phyloP scores from a whole-genome alignment of 202 grass and related monocot species.

The Bolboschoenoplectus hybrid region DNA sequence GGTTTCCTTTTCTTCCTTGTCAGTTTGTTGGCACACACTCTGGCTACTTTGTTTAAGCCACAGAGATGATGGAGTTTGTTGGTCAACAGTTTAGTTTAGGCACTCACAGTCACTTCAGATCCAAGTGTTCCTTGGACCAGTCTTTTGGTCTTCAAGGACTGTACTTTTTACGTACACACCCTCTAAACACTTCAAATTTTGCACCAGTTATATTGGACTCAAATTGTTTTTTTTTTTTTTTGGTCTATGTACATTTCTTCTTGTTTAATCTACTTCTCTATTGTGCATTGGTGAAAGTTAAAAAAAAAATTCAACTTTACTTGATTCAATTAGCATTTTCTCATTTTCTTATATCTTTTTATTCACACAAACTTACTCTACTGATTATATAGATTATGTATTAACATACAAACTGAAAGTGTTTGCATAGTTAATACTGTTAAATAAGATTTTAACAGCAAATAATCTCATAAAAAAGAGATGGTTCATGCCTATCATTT shows the following conservation, averaged over 20 bases:
- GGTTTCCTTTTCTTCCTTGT: not conserved
- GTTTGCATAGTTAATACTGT: too few relatives aligned
- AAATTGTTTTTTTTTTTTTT: not conserved
- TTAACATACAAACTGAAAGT: too few relatives aligned
- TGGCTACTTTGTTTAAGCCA: not conserved
- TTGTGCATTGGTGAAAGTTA: too few relatives aligned
- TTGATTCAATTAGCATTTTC: too few relatives aligned
- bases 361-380: not conserved
- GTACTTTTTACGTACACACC: not conserved
- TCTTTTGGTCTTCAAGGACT: slow-evolving; percentile 23
- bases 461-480: not conserved
- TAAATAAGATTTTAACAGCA: not conserved
- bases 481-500: not conserved
- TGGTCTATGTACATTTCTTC: not conserved
- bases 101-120: not conserved
- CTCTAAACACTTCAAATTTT: not conserved
- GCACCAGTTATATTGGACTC: not conserved
- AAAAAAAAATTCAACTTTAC: too few relatives aligned
- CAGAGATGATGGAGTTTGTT: not conserved
- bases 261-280: not conserved
- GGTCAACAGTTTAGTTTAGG: not conserved
- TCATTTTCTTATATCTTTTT: too few relatives aligned
- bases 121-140: not conserved
- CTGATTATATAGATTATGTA: not conserved
- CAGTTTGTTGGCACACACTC: not conserved